Evolutionary conservation across 2,329 filamentous ascomycete species (phyloP).

Genomic region (Colletotrichum falcatum): DNA sequence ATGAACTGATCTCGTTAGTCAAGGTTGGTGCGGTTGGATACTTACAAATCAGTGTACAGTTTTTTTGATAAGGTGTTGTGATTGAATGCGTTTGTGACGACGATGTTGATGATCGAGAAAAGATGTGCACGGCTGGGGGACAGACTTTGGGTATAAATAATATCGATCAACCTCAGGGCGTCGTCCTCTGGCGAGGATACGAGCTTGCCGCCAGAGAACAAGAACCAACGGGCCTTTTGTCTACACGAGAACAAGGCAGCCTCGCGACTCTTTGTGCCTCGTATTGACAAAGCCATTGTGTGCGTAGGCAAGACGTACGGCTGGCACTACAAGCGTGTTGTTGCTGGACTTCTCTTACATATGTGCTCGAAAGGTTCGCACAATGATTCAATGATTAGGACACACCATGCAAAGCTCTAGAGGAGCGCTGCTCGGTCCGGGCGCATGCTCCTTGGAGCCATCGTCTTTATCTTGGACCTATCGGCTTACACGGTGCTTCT

Average conservation of each 20-base stretch:
- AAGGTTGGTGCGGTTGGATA: background rate
- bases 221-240: background rate
- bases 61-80: too few species aligned
- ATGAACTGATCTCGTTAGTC: conserved; percentile 24
- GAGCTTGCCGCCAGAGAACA: background rate
- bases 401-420: too few species aligned
- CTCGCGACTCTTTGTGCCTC: background rate
- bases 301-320: background rate
- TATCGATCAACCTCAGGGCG: background rate
- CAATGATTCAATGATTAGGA: too few species aligned
- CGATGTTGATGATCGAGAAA: background rate
- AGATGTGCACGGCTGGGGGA: background rate
- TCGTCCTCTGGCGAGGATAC: background rate
- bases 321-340: background rate
- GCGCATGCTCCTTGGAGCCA: background rate
- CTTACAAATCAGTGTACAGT: conserved; percentile 2
- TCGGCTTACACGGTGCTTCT: background rate
- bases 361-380: background rate
- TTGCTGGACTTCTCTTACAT: background rate
- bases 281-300: background rate
- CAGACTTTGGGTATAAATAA: background rate
- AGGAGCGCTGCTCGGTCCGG: background rate
- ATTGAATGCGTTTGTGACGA: background rate
- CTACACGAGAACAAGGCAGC: background rate
- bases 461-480: background rate